Base-by-base conservation (phyloP, 306 rosid genomes). In the Sphenostylis stenocarpa region DNA sequence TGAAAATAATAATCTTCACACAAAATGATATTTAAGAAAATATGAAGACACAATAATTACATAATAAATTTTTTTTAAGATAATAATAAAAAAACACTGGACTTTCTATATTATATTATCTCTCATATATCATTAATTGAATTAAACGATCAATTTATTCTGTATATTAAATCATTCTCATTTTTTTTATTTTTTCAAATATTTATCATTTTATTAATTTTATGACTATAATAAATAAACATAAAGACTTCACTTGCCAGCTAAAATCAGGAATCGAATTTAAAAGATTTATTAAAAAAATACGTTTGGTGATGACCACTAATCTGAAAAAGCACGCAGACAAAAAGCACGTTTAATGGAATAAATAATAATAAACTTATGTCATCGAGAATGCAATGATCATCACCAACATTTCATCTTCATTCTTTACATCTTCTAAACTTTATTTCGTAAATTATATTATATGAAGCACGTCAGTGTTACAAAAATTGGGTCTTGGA, bases 371-470 rank as follows among this genome's bases (percentile, higher is more conserved):
- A 55, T 36, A 26, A 7, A 38, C 68, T 61, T 2, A 34, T 60
- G 52, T 53, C 64, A 65, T 44, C 69, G 60, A 75, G 82, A 61
- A 58, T 39, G 75, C 51, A 82, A 79, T 85, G 57, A 76, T 82
- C 72, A 29, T 43, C 55, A 23, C 84, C 84, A 60, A 79, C 83
- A 76, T 80, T n/a, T 62, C 70, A 66, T 79, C 65, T 39, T 73
- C 4, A 38, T 33, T 10, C 26, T 7, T 11, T 10, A 64, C 24
- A 17, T 6, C 67, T 68, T 24, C 5, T 39, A 13, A 31, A 6
- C 15, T 76, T 70, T 15, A 0, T 13, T 34, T 28, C 47, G 38
- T 65, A 16, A 52, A 48, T 38, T n/a, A 23, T 47, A 36, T 26
- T 8, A n/a, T 36, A n/a, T n/a, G n/a, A n/a, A 57, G 38, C 41